Evolutionary conservation across 441 rosid genomes (phyloP).

Genomic region (Gossypium gossypioides): DNA sequence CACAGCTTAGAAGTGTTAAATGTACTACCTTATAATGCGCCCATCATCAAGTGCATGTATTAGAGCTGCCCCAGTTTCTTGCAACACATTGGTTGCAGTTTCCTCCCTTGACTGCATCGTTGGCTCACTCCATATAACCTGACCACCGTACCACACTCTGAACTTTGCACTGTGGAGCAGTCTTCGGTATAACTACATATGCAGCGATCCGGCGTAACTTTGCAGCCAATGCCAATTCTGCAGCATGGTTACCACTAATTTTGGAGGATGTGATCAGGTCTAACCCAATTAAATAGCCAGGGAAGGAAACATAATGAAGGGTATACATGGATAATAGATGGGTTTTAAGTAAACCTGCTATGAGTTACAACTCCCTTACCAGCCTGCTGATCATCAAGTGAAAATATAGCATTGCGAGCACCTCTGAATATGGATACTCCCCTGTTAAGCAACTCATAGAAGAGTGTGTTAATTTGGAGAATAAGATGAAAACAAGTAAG

Average conservation of each 20-base stretch:
- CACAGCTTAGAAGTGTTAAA: background rate
- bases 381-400: constrained; percentile 53
- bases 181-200: constrained; percentile 60
- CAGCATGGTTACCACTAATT: constrained; percentile 85
- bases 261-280: constrained; percentile 15
- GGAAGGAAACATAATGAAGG: background rate
- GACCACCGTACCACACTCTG: constrained; percentile 72
- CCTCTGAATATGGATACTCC: constrained; percentile 91
- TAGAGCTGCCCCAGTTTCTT: constrained; percentile 71
- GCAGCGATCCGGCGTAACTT: constrained; percentile 59
- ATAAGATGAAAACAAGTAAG: background rate
- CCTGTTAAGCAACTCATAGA: constrained; percentile 23
- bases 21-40: constrained; percentile 54
- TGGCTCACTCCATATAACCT: constrained; percentile 57
- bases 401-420: constrained; percentile 70
- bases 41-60: constrained; percentile 66
- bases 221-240: constrained; percentile 86
- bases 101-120: constrained; percentile 57
- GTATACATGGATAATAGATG: constrained; percentile 16
- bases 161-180: constrained; percentile 82
- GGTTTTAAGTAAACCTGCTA: constrained; percentile 41
- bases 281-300: background rate
- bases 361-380: constrained; percentile 71
- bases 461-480: constrained; percentile 4
- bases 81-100: constrained; percentile 46